Conservation (phyloP, 169 alveolate species). For the Sarcocystis neurona region DNA sequence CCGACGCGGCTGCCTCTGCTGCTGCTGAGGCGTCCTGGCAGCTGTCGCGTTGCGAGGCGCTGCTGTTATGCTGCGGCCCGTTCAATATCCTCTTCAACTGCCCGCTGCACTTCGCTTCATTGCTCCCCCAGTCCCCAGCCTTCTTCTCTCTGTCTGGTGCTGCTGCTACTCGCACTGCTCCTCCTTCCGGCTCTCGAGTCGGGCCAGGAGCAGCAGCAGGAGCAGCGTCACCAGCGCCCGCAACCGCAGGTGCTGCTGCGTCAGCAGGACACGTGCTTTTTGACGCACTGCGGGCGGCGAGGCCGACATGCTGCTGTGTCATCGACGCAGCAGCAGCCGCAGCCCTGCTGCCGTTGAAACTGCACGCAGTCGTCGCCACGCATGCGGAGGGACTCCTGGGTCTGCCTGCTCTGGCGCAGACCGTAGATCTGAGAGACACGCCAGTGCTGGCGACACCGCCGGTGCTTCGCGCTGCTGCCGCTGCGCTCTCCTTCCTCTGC, state of each 20-base stretch:
- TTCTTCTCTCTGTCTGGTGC: neutral
- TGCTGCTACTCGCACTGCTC: constrained; percentile 1
- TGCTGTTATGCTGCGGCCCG: neutral
- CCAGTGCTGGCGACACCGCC: constrained; percentile 50
- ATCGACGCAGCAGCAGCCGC: no score
- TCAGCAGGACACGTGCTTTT: neutral
- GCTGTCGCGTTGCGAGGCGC: constrained; percentile 3
- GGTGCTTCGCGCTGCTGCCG: constrained; percentile 19
- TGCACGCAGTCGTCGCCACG: constrained; percentile 44
- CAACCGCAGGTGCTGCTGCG: constrained; percentile 17
- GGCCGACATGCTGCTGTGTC: no score
- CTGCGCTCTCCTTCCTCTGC: constrained; percentile 27
- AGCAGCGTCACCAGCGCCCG: no score
- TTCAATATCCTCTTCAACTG: constrained; percentile 20
- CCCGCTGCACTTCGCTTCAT: constrained; percentile 11
- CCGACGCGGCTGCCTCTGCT: neutral
- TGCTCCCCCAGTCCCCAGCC: neutral
- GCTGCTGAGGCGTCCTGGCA: neutral
- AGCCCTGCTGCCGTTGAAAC: constrained; percentile 19
- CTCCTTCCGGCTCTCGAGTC: constrained; percentile 5
- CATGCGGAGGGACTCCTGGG: constrained; percentile 54
- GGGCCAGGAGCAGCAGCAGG: no score
- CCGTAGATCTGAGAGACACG: constrained; percentile 33
- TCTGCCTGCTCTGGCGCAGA: constrained; percentile 45
- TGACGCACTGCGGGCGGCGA: neutral